Conservation (phyloP, 179 eudicot genomes). For the Nepenthes alata region DNA sequence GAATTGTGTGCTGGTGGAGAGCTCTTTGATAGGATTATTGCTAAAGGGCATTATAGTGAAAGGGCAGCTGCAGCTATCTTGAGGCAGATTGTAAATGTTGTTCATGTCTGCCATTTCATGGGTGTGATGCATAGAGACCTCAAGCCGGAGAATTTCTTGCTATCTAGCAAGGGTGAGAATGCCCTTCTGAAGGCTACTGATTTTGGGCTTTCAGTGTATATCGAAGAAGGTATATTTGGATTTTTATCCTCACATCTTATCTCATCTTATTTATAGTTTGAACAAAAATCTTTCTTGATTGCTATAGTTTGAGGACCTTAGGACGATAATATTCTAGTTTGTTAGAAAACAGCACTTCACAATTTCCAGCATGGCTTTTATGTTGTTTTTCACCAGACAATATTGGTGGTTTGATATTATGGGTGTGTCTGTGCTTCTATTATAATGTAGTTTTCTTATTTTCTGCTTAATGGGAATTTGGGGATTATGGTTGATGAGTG, state of each 20-base stretch:
- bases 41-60: conserved; percentile 40
- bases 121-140: conserved; percentile 43
- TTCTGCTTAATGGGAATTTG: too few relatives aligned
- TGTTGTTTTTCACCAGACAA: background rate
- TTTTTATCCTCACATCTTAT: too few relatives aligned
- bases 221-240: conserved; percentile 23
- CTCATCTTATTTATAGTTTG: background rate
- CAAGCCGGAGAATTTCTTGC: conserved; percentile 47
- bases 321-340: too few relatives aligned
- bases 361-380: background rate
- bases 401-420: background rate
- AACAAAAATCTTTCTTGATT: background rate
- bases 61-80: conserved; percentile 33
- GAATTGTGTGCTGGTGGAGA: conserved; percentile 39
- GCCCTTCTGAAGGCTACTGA: conserved; percentile 38
- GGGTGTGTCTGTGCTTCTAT: background rate
- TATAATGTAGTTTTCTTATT: background rate
- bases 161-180: conserved; percentile 29
- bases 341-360: background rate
- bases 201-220: conserved; percentile 36
- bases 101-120: conserved; percentile 44
- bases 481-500: too few relatives aligned
- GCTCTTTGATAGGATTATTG: conserved; percentile 37
- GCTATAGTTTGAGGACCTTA: background rate
- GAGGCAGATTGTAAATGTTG: conserved; percentile 43